Evolutionary conservation across 306 rosid genomes (phyloP).

Genomic region (Gastrolobium bilobum): DNA sequence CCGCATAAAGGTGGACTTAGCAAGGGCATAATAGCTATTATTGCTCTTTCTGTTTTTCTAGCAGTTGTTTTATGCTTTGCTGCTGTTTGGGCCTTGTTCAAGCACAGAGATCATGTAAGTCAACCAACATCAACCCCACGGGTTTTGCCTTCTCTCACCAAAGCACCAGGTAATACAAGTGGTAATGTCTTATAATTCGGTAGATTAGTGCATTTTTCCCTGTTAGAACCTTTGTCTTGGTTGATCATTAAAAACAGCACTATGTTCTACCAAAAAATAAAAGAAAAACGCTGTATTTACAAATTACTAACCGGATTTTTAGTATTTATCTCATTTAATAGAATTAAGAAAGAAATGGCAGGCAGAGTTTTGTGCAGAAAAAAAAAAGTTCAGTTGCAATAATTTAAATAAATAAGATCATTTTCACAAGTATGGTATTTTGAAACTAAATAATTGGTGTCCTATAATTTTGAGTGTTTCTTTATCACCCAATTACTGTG

Average conservation of each 20-base stretch:
- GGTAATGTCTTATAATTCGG: conserved; percentile 10
- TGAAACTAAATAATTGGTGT: conserved; percentile 26
- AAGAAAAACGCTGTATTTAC: not conserved
- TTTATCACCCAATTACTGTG: not conserved
- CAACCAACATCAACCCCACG: conserved; percentile 62
- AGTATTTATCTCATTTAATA: conserved; percentile 35
- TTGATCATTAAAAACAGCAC: conserved; percentile 23
- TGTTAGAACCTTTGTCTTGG: conserved; percentile 10
- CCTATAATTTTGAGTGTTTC: conserved; percentile 36
- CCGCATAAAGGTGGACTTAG: conserved; percentile 69
- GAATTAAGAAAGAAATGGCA: conserved; percentile 13
- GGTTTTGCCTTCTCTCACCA: conserved; percentile 59
- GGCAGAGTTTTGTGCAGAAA: conserved; percentile 9
- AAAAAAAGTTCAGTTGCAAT: conserved; percentile 1
- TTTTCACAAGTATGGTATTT: conserved; percentile 12
- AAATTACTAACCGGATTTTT: conserved; percentile 13
- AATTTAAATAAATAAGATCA: conserved; percentile 8
- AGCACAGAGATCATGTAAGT: conserved; percentile 57
- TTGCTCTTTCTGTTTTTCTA: conserved; percentile 73
- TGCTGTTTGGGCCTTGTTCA: conserved; percentile 74
- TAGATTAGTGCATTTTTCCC: conserved; percentile 32
- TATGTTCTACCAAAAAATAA: not conserved
- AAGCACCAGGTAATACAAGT: conserved; percentile 71
- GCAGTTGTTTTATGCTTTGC: conserved; percentile 73
- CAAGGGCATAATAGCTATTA: conserved; percentile 71